phyloP scores from a whole-genome alignment of 306 rosid species.

The Astragalus glycyphyllos region DNA sequence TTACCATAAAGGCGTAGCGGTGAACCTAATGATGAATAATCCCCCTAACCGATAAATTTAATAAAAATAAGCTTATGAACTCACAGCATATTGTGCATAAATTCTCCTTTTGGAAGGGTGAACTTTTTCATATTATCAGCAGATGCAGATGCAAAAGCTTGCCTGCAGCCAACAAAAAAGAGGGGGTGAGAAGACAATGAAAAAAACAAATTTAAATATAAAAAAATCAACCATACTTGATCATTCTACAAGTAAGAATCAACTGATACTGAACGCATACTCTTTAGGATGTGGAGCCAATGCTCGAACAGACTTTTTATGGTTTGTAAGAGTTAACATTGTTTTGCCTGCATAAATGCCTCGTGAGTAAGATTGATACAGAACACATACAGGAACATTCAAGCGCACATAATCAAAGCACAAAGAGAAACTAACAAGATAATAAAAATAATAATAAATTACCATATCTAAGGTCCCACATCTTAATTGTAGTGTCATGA shows the following conservation, averaged over 20 bases:
- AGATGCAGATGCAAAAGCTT: slow-evolving; percentile 96
- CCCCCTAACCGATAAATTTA: slow-evolving; percentile 16
- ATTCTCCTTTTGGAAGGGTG: slow-evolving; percentile 91
- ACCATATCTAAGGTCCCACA: slow-evolving; percentile 99
- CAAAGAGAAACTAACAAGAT: slow-evolving; percentile 1
- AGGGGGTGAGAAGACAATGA: slow-evolving; percentile 22
- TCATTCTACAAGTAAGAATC: slow-evolving; percentile 29
- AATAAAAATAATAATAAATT: slow-evolving; percentile 38
- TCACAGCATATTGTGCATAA: slow-evolving; percentile 98
- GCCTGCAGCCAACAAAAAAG: slow-evolving; percentile 53
- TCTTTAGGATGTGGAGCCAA: slow-evolving; percentile 97
- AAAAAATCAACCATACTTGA: slow-evolving; percentile 31
- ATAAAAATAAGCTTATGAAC: slow-evolving; percentile 45
- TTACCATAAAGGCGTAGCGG: neutral
- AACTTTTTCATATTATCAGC: slow-evolving; percentile 98
- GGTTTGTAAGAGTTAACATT: slow-evolving; percentile 91
- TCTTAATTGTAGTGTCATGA: slow-evolving; percentile 91
- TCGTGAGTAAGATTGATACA: slow-evolving; percentile 30
- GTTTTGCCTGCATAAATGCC: slow-evolving; percentile 72
- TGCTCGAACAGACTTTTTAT: slow-evolving; percentile 96
- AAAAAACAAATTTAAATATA: slow-evolving; percentile 9
- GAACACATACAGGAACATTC: slow-evolving; percentile 1
- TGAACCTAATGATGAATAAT: neutral
- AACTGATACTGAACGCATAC: slow-evolving; percentile 54
- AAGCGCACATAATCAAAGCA: neutral